phyloP scores from a whole-genome alignment of 176 grass and related monocot species.

The Juncus effusus region DNA sequence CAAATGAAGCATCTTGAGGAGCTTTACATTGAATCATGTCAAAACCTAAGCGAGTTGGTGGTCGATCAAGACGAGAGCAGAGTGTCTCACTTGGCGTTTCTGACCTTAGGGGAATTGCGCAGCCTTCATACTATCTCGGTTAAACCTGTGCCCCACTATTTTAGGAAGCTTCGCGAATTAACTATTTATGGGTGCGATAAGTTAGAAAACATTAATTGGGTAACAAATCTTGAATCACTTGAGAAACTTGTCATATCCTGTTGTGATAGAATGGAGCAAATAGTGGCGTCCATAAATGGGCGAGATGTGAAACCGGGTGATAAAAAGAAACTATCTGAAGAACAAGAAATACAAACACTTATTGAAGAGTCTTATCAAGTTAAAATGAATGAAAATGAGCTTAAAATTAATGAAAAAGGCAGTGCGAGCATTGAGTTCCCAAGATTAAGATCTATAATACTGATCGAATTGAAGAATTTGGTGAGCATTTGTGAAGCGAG shows the following conservation, averaged over 20 bases:
- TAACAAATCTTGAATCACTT: slow-evolving; percentile 29
- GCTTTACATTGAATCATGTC: slow-evolving; percentile 31
- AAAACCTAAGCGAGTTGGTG: slow-evolving; percentile 18
- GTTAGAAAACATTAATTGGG: slow-evolving; percentile 28
- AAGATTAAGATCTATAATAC: slow-evolving; percentile 17
- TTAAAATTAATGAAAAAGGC: too few species aligned
- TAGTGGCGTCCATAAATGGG: slow-evolving; percentile 1
- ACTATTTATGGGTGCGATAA: slow-evolving; percentile 25
- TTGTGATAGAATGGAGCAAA: slow-evolving; percentile 21
- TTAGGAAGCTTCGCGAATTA: slow-evolving; percentile 29
- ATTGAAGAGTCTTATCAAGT: not conserved
- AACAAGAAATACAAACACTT: not conserved
- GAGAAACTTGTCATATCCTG: slow-evolving; percentile 30
- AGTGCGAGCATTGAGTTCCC: not conserved
- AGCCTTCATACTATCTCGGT: slow-evolving; percentile 11
- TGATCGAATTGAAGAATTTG: slow-evolving; percentile 20
- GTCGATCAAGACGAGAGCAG: not conserved
- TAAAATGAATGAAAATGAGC: slow-evolving; percentile 2
- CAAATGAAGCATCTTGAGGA: slow-evolving; percentile 27
- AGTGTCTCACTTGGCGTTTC: not conserved
- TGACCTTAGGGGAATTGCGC: slow-evolving; percentile 20
- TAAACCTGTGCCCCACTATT: not conserved
- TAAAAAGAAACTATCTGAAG: not conserved
- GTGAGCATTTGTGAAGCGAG: slow-evolving; percentile 24
- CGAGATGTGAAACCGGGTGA: not conserved